Evolutionary conservation across 805 yeast species (phyloP), one percentile per base, ranked within the genome.

Genomic region (Jamesozyma rosinii): DNA sequence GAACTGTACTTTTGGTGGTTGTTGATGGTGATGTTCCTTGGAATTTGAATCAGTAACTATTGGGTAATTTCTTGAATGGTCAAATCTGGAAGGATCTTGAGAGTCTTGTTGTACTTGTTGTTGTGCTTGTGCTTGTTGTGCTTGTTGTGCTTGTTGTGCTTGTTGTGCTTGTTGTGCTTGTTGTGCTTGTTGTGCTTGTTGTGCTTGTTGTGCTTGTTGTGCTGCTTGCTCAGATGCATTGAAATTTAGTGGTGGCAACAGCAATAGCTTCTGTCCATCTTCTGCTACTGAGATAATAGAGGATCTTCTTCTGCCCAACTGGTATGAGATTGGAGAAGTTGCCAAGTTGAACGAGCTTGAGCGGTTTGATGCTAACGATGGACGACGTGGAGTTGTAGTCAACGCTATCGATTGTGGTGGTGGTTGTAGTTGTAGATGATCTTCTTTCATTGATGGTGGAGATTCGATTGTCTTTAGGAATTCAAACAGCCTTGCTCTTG

Each of bases 171-270:
- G n/a, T n/a, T n/a, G n/a, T n/a, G n/a, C n/a, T n/a, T n/a, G n/a
- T n/a, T n/a, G n/a, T n/a, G n/a, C n/a, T n/a, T n/a, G n/a, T n/a
- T n/a, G n/a, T n/a, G n/a, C n/a, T n/a, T n/a, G n/a, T n/a, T n/a
- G n/a, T n/a, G n/a, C n/a, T n/a, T n/a, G n/a, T n/a, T n/a, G n/a
- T n/a, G n/a, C n/a, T 24, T 24, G 6, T 11, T 24, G 29, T 24
- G 29, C 10, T 24, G 11, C 29, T 11, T 24, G 6, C 11, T 24
- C 29, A 6, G 11, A 8, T 24, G 10, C 10, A 11, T 24, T 24
- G 29, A 47, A 44, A 33, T 44, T 44, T 17, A 47, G 39, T 14
- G 50, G 50, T 22, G 50, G 50, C 20, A 47, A 29, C 35, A 47
- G 11, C 29, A 24, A 36, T 33, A 44, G 36, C 18, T 44, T 44